These are phyloP conservation scores for Monosporozyma solicola DNA, from an alignment of 805 yeast species.

Conservation along the genomic window DNA sequence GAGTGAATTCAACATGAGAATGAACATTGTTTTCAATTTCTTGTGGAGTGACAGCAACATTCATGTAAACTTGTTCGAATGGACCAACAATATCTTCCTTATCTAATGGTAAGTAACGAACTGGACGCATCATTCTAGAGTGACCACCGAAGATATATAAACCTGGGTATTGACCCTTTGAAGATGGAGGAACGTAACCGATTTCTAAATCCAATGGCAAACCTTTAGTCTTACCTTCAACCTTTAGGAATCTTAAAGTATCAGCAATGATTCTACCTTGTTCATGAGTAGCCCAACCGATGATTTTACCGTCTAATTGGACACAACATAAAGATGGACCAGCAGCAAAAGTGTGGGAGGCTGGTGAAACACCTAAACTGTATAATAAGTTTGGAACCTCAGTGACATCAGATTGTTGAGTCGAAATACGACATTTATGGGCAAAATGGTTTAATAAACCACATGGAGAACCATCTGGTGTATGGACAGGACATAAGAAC, in stretches of 20 bases:
- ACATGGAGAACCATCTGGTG: conserved; percentile 99
- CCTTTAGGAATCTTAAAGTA: conserved; percentile 87
- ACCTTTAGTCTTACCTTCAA: conserved; percentile 58
- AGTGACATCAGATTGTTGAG: conserved; percentile 64
- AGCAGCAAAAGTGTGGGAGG: conserved; percentile 63
- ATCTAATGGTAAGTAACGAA: conserved; percentile 76
- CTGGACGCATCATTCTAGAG: conserved; percentile 94
- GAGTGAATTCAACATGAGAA: conserved; percentile 88
- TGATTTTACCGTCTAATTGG: conserved; percentile 83
- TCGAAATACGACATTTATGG: conserved; percentile 85
- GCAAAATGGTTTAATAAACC: conserved; percentile 95
- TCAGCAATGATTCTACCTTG: conserved; percentile 83
- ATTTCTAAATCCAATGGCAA: conserved; percentile 82
- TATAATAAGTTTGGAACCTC: conserved; percentile 57
- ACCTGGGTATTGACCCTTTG: conserved; percentile 96
- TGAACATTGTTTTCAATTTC: conserved; percentile 79
- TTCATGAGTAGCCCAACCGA: conserved; percentile 91
- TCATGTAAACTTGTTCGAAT: conserved; percentile 95
- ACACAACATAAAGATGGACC: conserved; percentile 87
- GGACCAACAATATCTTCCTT: conserved; percentile 90
- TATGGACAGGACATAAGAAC: conserved; percentile 95
- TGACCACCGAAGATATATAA: conserved; percentile 83
- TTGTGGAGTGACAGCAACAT: conserved; percentile 87
- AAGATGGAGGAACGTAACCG: conserved; percentile 94
- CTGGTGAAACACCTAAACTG: conserved; percentile 72